Evolutionary conservation across 495 filamentous ascomycete species (phyloP), one percentile per base, ranked within the genome.

Genomic region (Aspergillus sclerotiicarbonarius): DNA sequence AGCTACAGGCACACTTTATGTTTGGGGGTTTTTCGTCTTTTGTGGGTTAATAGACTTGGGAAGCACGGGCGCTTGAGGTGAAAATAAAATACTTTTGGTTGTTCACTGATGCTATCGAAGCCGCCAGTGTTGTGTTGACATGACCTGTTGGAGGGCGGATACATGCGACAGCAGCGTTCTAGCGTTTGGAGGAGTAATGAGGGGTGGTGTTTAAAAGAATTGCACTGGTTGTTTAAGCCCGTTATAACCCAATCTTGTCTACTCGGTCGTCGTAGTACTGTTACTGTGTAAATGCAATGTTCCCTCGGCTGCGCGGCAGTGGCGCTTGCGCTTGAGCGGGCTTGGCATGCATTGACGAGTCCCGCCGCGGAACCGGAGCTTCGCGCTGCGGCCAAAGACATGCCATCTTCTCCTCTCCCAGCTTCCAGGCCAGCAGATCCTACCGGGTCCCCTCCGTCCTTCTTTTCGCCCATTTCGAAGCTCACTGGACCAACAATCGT

Each of bases 31-130:
- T 48, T 44, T 30, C 21, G 13, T 31, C n/a, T 48, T 58, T 15
- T 39, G 13, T 53, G 51, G 52, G n/a, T 44, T 59, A 33, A 60
- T 64, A 61, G 55, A 61, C 21, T 48, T 32, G 51, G 43, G 58
- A 51, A 61, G 62, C 58, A 41, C 54, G 58, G 58, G 62, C 58
- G 62, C 62, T 58, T 39, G 54, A 32, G 62, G 62, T 56, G 54
- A 56, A 25, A 25, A 25, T 25, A 25, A 25, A 58, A 16, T 50
- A 12, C 13, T 49, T 30, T 8, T n/a, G 21, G 13, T 10, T 30
- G 31, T 30, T 43, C 10, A 46, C n/a, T n/a, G n/a, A 47, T 41
- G 32, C 29, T 16, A 6, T 45, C 33, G 52, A 29, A 16, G 21
- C 37, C 19, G 8, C 9, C 20, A 54, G 52, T 30, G 39, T n/a